These are phyloP conservation scores for Picochlorum sp. DNA, from an alignment of 139 green algal species.

Conservation along the genomic window DNA sequence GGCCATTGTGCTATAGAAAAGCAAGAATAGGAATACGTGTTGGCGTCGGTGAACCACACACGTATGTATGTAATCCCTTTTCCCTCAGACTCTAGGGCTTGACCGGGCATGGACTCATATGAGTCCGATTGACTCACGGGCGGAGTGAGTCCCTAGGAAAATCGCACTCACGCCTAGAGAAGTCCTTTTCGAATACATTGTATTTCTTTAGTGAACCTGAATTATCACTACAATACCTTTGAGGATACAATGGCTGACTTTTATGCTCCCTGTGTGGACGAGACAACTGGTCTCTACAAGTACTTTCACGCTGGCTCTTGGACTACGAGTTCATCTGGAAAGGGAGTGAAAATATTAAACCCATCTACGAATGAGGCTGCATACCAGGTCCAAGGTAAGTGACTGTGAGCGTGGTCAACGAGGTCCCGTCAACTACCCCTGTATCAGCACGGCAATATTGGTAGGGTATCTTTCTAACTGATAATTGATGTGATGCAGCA, in stretches of 20 bases:
- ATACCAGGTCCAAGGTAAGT: constrained; percentile 67
- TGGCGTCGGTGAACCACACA: too few species aligned
- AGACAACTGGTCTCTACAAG: constrained; percentile 53
- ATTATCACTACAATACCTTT: neutral
- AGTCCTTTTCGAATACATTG: too few species aligned
- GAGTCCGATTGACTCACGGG: too few species aligned
- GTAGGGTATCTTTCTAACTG: neutral
- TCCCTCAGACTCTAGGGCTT: too few species aligned
- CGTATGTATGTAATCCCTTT: too few species aligned
- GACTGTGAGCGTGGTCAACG: too few species aligned
- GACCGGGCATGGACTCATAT: too few species aligned
- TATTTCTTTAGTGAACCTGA: neutral
- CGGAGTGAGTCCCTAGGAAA: too few species aligned
- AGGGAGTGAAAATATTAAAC: constrained; percentile 62
- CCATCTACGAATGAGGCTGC: constrained; percentile 51
- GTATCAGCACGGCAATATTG: neutral
- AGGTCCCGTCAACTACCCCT: too few species aligned
- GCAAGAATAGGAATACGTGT: too few species aligned
- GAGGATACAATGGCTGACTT: constrained; percentile 8
- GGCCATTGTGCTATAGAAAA: neutral
- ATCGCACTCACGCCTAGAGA: too few species aligned
- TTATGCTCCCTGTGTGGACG: constrained; percentile 31
- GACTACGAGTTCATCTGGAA: constrained; percentile 56
- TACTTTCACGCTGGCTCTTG: constrained; percentile 74
- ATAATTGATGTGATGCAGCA: constrained; percentile 38